These are phyloP conservation scores for Thielaviopsis populi DNA, from an alignment of 2,329 filamentous ascomycete species.

Conservation along the genomic window DNA sequence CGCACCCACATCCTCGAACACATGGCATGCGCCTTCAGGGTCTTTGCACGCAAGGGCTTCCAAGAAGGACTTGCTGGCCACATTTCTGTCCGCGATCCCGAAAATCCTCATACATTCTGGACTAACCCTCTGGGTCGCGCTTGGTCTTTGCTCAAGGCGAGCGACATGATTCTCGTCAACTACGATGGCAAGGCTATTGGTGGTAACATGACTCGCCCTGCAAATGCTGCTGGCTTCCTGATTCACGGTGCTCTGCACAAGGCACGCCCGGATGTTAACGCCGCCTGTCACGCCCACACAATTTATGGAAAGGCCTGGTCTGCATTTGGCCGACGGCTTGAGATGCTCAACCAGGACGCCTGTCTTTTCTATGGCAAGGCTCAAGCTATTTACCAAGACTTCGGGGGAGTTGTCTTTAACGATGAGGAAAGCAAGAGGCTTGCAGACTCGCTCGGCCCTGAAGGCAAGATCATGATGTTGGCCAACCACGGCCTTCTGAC, in stretches of 20 bases:
- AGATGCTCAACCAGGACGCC: constrained; percentile 54
- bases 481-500: constrained; percentile 57
- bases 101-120: constrained; percentile 26
- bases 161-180: constrained; percentile 53
- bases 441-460: constrained; percentile 42
- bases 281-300: constrained; percentile 52
- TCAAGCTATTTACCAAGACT: constrained; percentile 46
- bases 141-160: constrained; percentile 48
- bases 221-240: constrained; percentile 53
- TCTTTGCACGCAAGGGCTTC: constrained; percentile 33
- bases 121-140: constrained; percentile 47
- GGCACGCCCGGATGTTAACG: constrained; percentile 46
- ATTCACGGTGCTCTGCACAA: constrained; percentile 53
- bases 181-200: constrained; percentile 43
- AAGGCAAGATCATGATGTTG: constrained; percentile 45
- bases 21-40: constrained; percentile 33
- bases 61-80: constrained; percentile 33
- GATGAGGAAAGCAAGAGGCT: constrained; percentile 47
- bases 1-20: constrained; percentile 27
- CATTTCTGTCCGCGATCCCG: constrained; percentile 29
- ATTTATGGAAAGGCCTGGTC: constrained; percentile 51
- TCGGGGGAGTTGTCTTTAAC: constrained; percentile 37
- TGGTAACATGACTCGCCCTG: constrained; percentile 38
- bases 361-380: constrained; percentile 43
- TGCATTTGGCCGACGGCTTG: constrained; percentile 43